These are phyloP conservation scores for Suillus occidentalis DNA, from an alignment of 768 basidiomycete species.

Conservation along the genomic window DNA sequence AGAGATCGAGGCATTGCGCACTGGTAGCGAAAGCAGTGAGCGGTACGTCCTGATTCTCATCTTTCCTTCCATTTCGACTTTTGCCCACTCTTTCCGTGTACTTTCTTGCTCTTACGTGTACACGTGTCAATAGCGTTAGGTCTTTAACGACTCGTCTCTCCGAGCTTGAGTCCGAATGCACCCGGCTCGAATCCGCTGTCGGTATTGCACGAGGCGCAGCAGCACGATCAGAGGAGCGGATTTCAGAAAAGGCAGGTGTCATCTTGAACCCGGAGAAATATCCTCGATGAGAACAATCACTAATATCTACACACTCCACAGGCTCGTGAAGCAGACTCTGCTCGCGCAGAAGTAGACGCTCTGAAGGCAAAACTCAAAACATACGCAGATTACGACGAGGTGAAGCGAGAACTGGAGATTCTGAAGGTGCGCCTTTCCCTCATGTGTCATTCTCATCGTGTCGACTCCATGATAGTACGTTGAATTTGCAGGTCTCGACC, in stretches of 20 bases:
- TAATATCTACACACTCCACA: not conserved
- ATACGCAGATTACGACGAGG: conserved; percentile 90
- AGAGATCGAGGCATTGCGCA: conserved; percentile 88
- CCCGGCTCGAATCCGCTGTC: conserved; percentile 64
- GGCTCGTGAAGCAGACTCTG: not conserved
- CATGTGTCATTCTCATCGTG: not conserved
- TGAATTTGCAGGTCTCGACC: conserved; percentile 89
- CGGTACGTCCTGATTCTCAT: conserved; percentile 47
- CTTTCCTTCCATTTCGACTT: not conserved
- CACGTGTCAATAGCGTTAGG: conserved; percentile 50
- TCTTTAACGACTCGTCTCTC: conserved; percentile 70
- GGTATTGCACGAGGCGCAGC: conserved; percentile 39
- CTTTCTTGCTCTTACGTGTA: not conserved
- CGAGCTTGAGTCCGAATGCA: conserved; percentile 75
- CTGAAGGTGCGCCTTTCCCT: conserved; percentile 73
- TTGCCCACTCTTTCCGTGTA: not conserved
- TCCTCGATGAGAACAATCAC: not conserved
- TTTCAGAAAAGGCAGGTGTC: not conserved
- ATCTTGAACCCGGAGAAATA: not conserved
- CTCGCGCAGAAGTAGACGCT: conserved; percentile 56
- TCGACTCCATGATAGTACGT: conserved; percentile 64
- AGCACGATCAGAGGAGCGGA: not conserved
- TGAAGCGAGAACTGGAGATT: conserved; percentile 96
- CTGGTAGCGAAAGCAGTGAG: conserved; percentile 70
- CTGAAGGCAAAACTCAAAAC: conserved; percentile 69